Conservation (phyloP, 169 alveolate species). For the Eimeria praecox region DNA sequence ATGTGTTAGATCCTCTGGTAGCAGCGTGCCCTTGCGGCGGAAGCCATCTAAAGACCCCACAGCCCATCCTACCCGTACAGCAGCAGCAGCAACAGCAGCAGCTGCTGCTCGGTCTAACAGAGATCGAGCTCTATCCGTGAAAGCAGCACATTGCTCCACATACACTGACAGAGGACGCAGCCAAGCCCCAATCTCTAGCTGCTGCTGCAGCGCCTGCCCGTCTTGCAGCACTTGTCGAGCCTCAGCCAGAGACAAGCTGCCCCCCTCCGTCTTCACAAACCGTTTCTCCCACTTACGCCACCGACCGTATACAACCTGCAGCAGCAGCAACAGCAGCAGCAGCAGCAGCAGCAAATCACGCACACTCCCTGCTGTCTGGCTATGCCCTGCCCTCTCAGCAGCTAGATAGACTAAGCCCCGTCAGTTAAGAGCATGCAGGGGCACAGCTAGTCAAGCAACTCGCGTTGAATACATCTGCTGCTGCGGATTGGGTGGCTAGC, state of each 20-base stretch:
- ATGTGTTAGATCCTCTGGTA: slow-evolving; percentile 70
- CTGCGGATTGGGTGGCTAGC: not conserved
- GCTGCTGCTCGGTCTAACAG: slow-evolving; percentile 80
- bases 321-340: slow-evolving; percentile 49
- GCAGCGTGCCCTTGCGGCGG: slow-evolving; percentile 79
- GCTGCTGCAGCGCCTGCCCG: slow-evolving; percentile 78
- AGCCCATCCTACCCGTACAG: slow-evolving; percentile 77
- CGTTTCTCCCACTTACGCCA: slow-evolving; percentile 83
- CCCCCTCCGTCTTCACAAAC: slow-evolving; percentile 70
- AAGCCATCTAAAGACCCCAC: slow-evolving; percentile 81
- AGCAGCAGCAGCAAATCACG: not conserved
- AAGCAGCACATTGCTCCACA: slow-evolving; percentile 63
- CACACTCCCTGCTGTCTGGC: not conserved
- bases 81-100: slow-evolving; percentile 79
- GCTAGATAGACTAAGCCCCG: not conserved
- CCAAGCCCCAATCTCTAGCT: slow-evolving; percentile 71
- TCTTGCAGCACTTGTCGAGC: slow-evolving; percentile 79
- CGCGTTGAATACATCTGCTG: too few species aligned
- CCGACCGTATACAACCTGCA: slow-evolving; percentile 79
- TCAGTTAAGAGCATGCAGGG: not conserved
- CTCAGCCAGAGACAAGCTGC: slow-evolving; percentile 77
- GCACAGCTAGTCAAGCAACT: not conserved
- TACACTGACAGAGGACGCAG: slow-evolving; percentile 50
- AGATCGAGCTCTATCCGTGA: slow-evolving; percentile 63
- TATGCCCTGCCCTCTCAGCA: not conserved